Percentiles rank a stretch among this genome's conserved stretches.
Conservation (phyloP, 2,329 filamentous ascomycete genomes). For the Alternaria brassicicola region DNA sequence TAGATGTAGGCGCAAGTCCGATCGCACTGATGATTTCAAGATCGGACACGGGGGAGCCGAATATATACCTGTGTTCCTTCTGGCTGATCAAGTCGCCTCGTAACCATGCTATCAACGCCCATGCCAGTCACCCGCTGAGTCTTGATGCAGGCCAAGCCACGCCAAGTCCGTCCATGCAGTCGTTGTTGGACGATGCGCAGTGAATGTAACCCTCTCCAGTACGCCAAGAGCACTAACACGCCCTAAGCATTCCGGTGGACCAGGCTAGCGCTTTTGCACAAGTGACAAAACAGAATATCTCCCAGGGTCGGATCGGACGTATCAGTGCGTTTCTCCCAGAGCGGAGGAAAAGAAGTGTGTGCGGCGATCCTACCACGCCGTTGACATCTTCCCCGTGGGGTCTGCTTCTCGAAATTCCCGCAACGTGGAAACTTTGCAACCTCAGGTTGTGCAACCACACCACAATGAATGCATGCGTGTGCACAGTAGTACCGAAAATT, state of each 20-base stretch:
- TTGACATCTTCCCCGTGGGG: conserved; percentile 35
- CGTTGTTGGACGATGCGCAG: conserved; percentile 21
- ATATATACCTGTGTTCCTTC: conserved; percentile 26
- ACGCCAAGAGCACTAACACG: conserved; percentile 35
- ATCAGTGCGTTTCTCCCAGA: conserved; percentile 15
- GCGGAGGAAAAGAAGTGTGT: conserved; percentile 16
- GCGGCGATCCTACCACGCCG: conserved; percentile 25
- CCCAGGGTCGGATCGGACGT: conserved; percentile 22
- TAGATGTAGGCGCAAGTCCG: conserved; percentile 24
- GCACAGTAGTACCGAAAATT: conserved; percentile 4
- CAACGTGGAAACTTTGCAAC: conserved; percentile 5
- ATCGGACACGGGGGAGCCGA: conserved; percentile 13
- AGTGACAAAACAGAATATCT: conserved; percentile 24
- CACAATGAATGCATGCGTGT: neutral
- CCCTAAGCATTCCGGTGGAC: conserved; percentile 33
- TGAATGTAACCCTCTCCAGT: conserved; percentile 32
- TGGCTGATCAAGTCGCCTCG: conserved; percentile 17
- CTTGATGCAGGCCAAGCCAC: conserved; percentile 39
- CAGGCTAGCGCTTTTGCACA: conserved; percentile 18
- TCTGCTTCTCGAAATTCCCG: conserved; percentile 8
- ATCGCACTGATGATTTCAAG: conserved; percentile 17
- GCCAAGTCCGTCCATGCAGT: conserved; percentile 38
- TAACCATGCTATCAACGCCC: conserved; percentile 21
- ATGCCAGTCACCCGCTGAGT: conserved; percentile 27
- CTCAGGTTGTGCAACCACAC: neutral